These are phyloP conservation scores for Citrus cavaleriei DNA, from an alignment of 345 rosid species.

Conservation along the genomic window DNA sequence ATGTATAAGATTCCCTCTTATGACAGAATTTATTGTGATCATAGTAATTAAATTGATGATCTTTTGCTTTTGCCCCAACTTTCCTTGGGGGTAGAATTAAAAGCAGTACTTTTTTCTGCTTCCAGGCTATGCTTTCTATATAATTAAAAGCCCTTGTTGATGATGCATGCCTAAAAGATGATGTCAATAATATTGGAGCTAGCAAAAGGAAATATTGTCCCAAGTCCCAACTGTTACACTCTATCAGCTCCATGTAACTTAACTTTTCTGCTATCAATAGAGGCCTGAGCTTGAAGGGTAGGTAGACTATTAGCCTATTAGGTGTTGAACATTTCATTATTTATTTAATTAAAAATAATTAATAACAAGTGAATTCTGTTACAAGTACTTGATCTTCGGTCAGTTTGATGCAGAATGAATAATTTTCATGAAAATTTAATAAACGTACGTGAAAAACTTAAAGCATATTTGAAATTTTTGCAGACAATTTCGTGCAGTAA, in stretches of 20 bases:
- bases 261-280: neutral
- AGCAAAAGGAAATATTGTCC: neutral
- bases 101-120: neutral
- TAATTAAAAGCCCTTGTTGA: neutral
- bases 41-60: neutral
- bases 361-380: neutral
- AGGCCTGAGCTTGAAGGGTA: neutral
- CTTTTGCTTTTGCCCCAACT: neutral
- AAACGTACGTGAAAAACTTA: neutral
- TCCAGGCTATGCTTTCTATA: neutral
- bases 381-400: too few species aligned
- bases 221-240: neutral
- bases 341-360: neutral
- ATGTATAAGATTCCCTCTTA: neutral
- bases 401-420: neutral
- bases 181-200: conserved; percentile 1
- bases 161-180: neutral
- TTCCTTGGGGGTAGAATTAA: neutral
- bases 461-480: neutral
- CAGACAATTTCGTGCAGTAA: neutral
- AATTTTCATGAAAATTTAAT: neutral
- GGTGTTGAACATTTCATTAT: neutral
- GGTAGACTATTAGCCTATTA: neutral
- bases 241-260: neutral
- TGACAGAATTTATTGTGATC: neutral